Percentiles rank a stretch among this genome's conserved stretches.
Conservation (phyloP, 2,329 filamentous ascomycete genomes). For the Beauveria sp. region DNA sequence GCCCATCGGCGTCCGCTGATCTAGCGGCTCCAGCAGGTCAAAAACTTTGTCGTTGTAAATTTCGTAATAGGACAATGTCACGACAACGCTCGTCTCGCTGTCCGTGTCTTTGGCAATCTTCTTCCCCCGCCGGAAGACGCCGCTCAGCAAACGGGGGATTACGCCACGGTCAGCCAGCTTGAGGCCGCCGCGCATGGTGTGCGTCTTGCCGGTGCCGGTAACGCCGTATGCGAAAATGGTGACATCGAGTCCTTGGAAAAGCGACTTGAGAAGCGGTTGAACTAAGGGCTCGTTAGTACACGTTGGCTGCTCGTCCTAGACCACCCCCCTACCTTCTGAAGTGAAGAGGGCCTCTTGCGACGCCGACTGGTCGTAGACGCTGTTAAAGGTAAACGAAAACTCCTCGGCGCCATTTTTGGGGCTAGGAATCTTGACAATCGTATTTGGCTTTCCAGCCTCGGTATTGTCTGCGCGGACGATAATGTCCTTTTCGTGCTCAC, state of each 20-base stretch:
- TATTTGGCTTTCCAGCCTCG: constrained; percentile 53
- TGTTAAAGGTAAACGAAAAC: constrained; percentile 91
- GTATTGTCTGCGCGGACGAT: constrained; percentile 66
- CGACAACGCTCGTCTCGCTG: constrained; percentile 62
- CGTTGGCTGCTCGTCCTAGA: not conserved
- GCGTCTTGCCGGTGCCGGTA: constrained; percentile 89
- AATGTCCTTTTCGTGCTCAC: constrained; percentile 78
- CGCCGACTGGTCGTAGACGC: constrained; percentile 74
- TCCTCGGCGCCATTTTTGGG: constrained; percentile 88
- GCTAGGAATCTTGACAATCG: constrained; percentile 80
- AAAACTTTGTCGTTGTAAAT: constrained; percentile 97
- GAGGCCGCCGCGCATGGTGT: constrained; percentile 90
- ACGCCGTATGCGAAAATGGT: constrained; percentile 92
- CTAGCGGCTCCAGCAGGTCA: constrained; percentile 79
- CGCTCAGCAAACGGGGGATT: constrained; percentile 77
- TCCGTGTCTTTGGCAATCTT: constrained; percentile 76
- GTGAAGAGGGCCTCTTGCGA: constrained; percentile 86
- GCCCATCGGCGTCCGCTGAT: constrained; percentile 76
- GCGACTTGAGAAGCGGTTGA: constrained; percentile 78
- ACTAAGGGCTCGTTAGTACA: constrained; percentile 43
- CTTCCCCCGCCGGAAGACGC: constrained; percentile 75
- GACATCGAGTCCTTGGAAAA: constrained; percentile 83
- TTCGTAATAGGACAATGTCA: constrained; percentile 85
- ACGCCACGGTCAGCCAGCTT: constrained; percentile 79
- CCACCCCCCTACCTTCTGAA: constrained; percentile 61